These are phyloP conservation scores for Candida piceae DNA, from an alignment of 805 yeast genomes.

Conservation along the genomic window DNA sequence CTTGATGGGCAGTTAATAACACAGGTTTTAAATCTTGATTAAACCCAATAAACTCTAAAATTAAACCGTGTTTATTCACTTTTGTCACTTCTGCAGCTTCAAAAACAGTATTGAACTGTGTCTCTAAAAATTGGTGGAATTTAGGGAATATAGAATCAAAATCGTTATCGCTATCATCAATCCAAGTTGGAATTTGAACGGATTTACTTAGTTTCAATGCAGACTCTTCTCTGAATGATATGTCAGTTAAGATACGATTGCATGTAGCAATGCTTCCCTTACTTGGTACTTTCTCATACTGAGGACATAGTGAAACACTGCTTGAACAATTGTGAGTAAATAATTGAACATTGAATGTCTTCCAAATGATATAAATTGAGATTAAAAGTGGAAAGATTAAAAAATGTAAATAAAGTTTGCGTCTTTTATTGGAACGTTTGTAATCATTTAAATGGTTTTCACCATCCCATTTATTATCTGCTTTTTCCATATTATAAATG, in stretches of 20 bases:
- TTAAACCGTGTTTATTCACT: slow-evolving; percentile 57
- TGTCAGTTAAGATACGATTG: slow-evolving; percentile 28
- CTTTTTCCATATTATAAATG: too few relatives aligned
- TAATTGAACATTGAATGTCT: too few relatives aligned
- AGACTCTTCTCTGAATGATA: slow-evolving; percentile 29
- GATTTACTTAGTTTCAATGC: slow-evolving; percentile 41
- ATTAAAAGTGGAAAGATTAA: too few relatives aligned
- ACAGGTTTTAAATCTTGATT: slow-evolving; percentile 50
- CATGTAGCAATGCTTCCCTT: slow-evolving; percentile 2
- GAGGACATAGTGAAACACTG: background rate
- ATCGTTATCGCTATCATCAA: slow-evolving; percentile 40
- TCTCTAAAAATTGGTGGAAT: slow-evolving; percentile 49
- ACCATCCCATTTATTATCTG: too few relatives aligned
- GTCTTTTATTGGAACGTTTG: too few relatives aligned
- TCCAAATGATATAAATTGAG: too few relatives aligned
- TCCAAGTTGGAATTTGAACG: slow-evolving; percentile 43
- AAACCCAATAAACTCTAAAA: slow-evolving; percentile 60
- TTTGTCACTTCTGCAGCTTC: slow-evolving; percentile 43
- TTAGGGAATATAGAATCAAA: slow-evolving; percentile 38
- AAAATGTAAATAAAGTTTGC: too few relatives aligned
- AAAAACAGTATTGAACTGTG: slow-evolving; percentile 51
- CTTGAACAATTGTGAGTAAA: too few relatives aligned
- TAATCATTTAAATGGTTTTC: too few relatives aligned
- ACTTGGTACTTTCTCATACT: background rate
- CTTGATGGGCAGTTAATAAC: slow-evolving; percentile 68